These are phyloP conservation scores for Boletus reticulatus DNA, from an alignment of 768 basidiomycete species.

Conservation along the genomic window DNA sequence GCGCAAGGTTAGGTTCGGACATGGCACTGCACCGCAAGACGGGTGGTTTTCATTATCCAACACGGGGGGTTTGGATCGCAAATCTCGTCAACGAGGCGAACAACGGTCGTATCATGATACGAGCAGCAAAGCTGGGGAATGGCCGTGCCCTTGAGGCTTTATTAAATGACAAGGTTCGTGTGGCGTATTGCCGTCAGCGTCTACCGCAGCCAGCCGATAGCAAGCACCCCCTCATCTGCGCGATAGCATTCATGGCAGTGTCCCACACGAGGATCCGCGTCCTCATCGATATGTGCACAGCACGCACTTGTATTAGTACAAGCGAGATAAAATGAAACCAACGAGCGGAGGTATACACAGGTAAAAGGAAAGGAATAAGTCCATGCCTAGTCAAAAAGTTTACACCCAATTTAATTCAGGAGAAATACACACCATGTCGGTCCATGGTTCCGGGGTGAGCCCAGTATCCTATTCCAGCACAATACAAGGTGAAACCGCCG, in stretches of 20 bases:
- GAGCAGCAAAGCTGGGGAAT: conserved; percentile 9
- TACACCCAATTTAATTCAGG: conserved; percentile 21
- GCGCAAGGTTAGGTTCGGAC: conserved; percentile 25
- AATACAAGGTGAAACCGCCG: not conserved
- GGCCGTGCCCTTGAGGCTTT: conserved; percentile 14
- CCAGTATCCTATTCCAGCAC: not conserved
- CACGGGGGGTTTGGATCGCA: conserved; percentile 1
- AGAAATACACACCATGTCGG: conserved; percentile 19
- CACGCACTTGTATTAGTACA: conserved; percentile 4
- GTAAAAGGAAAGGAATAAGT: not conserved
- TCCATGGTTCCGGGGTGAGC: not conserved
- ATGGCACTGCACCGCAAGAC: conserved; percentile 9
- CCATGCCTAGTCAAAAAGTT: conserved; percentile 11
- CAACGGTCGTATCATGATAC: conserved; percentile 4
- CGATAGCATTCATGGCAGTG: conserved; percentile 7
- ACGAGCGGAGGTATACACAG: conserved; percentile 7
- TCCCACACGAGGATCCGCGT: conserved; percentile 11
- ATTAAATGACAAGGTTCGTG: conserved; percentile 26
- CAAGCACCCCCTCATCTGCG: too few species aligned
- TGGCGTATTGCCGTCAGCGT: conserved; percentile 25
- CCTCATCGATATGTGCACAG: conserved; percentile 13
- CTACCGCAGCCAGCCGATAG: conserved; percentile 6
- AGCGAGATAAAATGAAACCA: conserved; percentile 12
- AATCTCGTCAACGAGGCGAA: not conserved
- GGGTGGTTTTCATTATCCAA: conserved; percentile 15